These are phyloP conservation scores for Exophiala phaeomuriformis DNA, from an alignment of 2,329 filamentous ascomycete species.

Conservation along the genomic window DNA sequence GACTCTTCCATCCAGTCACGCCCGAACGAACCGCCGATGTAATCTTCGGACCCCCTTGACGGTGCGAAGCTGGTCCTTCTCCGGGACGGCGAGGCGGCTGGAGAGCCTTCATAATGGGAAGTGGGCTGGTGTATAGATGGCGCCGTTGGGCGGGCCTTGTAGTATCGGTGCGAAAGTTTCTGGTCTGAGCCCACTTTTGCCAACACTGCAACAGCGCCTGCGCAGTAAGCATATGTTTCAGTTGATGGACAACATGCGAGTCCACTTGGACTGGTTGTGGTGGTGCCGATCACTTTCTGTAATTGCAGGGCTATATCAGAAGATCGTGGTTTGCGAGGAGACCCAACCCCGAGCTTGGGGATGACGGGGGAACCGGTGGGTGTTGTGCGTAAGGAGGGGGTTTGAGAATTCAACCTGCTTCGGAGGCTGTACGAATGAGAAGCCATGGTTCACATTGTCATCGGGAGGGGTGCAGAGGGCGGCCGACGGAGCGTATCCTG, in stretches of 20 bases:
- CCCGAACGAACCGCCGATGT: conserved; percentile 38
- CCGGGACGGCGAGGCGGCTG: conserved; percentile 48
- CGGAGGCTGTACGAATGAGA: conserved; percentile 25
- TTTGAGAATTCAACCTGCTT: conserved; percentile 22
- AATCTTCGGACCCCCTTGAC: conserved; percentile 43
- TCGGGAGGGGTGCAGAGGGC: neutral
- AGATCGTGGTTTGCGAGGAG: conserved; percentile 15
- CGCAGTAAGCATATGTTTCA: conserved; percentile 74
- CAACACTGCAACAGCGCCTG: conserved; percentile 87
- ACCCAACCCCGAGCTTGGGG: conserved; percentile 8
- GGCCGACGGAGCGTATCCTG: conserved; percentile 1
- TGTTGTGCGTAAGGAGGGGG: conserved; percentile 17
- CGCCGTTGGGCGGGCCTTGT: conserved; percentile 67
- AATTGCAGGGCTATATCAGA: conserved; percentile 20
- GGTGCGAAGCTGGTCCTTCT: conserved; percentile 50
- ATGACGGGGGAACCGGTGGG: conserved; percentile 14
- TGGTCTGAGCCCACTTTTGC: conserved; percentile 65
- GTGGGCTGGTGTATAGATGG: conserved; percentile 59
- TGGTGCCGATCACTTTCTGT: conserved; percentile 67
- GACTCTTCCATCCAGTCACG: conserved; percentile 52
- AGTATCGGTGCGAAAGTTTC: conserved; percentile 71
- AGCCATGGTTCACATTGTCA: conserved; percentile 21
- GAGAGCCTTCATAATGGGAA: conserved; percentile 50
- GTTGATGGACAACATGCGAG: conserved; percentile 72
- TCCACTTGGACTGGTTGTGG: conserved; percentile 72